phyloP scores from a whole-genome alignment of 2,329 filamentous ascomycete genomes.

The Fusarium sp. region DNA sequence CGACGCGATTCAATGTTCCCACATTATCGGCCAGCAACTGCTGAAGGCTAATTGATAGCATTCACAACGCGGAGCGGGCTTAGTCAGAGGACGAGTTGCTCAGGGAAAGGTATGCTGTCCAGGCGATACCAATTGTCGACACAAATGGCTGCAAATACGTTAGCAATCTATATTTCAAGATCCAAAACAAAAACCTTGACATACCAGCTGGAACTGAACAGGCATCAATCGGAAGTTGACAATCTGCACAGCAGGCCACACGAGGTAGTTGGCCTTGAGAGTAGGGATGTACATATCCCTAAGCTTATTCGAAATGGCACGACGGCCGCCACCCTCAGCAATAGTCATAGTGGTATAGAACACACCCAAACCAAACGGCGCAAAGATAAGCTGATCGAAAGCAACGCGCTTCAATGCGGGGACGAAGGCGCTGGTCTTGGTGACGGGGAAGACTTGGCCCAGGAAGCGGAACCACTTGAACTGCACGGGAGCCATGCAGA shows the following conservation, averaged over 20 bases:
- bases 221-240: constrained; percentile 97
- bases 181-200: constrained; percentile 54
- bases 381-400: constrained; percentile 93
- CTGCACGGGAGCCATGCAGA: constrained; percentile 94
- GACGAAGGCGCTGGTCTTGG: constrained; percentile 77
- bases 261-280: constrained; percentile 92
- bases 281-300: constrained; percentile 94
- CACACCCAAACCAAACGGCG: constrained; percentile 84
- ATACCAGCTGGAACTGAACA: constrained; percentile 94
- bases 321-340: constrained; percentile 88
- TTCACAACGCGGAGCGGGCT: constrained; percentile 2
- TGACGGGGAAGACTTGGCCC: constrained; percentile 84
- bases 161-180: background rate
- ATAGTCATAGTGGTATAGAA: constrained; percentile 99
- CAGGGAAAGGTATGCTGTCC: constrained; percentile 96
- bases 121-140: constrained; percentile 94
- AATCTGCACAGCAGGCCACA: constrained; percentile 96
- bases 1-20: background rate
- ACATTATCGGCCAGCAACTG: constrained; percentile 4
- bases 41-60: background rate
- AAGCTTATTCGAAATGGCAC: constrained; percentile 86
- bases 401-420: constrained; percentile 91
- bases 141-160: constrained; percentile 82
- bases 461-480: constrained; percentile 97
- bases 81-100: constrained; percentile 85